Conservation (phyloP, 108 stramenopile genomes). For the Tribonema minus region DNA sequence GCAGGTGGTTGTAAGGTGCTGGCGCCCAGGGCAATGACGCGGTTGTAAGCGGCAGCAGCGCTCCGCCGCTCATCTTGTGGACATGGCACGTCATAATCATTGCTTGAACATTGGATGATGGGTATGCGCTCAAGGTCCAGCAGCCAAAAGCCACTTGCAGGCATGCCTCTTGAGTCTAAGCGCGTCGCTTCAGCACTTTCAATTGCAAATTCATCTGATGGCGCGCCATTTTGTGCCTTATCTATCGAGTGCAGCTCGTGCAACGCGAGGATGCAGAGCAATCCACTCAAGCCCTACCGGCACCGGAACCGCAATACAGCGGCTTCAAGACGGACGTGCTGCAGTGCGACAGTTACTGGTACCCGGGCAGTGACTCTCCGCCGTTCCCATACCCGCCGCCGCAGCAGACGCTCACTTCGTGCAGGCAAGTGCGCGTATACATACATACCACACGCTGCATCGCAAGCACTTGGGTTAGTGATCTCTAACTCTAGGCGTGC, state of each 20-base stretch:
- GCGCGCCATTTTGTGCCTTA: too few species aligned
- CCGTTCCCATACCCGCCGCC: conserved; percentile 28
- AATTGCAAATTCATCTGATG: neutral
- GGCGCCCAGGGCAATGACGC: too few species aligned
- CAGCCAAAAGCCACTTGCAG: too few species aligned
- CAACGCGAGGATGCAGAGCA: neutral
- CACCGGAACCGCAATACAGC: neutral
- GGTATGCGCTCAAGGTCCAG: too few species aligned
- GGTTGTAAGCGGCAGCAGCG: too few species aligned
- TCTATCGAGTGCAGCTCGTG: neutral
- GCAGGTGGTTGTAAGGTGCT: too few species aligned
- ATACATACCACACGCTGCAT: neutral
- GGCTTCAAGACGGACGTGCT: conserved; percentile 3
- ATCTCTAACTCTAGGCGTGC: neutral
- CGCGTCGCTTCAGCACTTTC: neutral
- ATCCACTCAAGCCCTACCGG: neutral
- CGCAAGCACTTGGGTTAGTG: neutral
- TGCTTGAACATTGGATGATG: too few species aligned
- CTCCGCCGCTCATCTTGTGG: too few species aligned
- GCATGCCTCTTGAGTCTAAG: neutral
- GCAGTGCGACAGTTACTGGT: conserved; percentile 15
- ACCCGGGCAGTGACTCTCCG: conserved; percentile 12
- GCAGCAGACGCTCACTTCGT: conserved; percentile 1
- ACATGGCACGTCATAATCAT: too few species aligned
- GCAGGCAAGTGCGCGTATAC: neutral